These are phyloP conservation scores for Daldinia grandis DNA, from an alignment of 495 filamentous ascomycete genomes.

Conservation along the genomic window DNA sequence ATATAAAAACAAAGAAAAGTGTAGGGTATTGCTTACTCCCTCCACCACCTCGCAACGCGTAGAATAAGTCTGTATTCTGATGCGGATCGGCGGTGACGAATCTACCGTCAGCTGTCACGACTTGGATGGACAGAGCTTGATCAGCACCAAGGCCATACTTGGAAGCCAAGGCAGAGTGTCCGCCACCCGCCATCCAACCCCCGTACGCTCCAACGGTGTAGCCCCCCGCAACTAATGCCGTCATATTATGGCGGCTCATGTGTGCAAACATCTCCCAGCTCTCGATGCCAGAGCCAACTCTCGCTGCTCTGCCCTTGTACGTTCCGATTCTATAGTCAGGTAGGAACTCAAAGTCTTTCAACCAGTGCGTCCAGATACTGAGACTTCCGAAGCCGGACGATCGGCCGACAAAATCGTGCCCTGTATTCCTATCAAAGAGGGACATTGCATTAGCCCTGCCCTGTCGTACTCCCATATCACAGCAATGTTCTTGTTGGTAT, in stretches of 20 bases:
- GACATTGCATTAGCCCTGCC: slow-evolving; percentile 46
- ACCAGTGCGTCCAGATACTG: slow-evolving; percentile 66
- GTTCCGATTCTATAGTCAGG: slow-evolving; percentile 47
- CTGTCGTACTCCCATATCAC: background rate
- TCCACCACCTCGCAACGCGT: slow-evolving; percentile 68
- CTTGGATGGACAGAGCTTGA: slow-evolving; percentile 59
- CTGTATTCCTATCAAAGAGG: slow-evolving; percentile 69
- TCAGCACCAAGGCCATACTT: slow-evolving; percentile 61
- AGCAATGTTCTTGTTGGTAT: slow-evolving; percentile 5
- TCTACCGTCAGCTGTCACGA: slow-evolving; percentile 65
- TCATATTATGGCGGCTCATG: slow-evolving; percentile 49
- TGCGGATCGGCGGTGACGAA: slow-evolving; percentile 61
- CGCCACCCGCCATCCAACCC: slow-evolving; percentile 62
- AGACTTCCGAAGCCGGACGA: slow-evolving; percentile 61
- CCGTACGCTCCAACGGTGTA: slow-evolving; percentile 61
- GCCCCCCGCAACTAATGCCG: slow-evolving; percentile 56
- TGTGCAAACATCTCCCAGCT: slow-evolving; percentile 54
- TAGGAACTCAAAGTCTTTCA: slow-evolving; percentile 54
- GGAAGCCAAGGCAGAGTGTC: slow-evolving; percentile 54
- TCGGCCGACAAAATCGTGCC: slow-evolving; percentile 71
- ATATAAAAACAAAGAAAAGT: background rate
- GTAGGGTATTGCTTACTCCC: slow-evolving; percentile 48
- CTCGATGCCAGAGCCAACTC: slow-evolving; percentile 57
- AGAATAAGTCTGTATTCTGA: slow-evolving; percentile 67
- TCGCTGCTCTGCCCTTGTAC: slow-evolving; percentile 56